Percentiles rank a stretch among this genome's conserved stretches.
These are phyloP conservation scores for Trichoderma sp. DNA, from an alignment of 2,329 filamentous ascomycete genomes.

Conservation along the genomic window DNA sequence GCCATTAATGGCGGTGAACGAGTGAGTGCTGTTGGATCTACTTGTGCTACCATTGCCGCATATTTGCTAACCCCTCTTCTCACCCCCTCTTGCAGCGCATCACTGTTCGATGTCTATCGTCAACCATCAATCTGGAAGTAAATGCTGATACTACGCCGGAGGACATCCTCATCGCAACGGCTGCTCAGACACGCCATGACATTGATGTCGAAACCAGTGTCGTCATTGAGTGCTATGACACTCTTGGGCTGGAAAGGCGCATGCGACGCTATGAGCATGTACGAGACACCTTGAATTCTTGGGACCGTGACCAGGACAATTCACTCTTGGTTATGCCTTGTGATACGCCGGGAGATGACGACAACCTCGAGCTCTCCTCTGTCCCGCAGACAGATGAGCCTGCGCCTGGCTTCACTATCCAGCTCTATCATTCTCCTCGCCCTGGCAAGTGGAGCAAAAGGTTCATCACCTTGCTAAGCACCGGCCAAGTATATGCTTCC, in stretches of 20 bases:
- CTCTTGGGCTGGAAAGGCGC: slow-evolving; percentile 75
- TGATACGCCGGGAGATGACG: slow-evolving; percentile 51
- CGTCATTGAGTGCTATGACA: slow-evolving; percentile 72
- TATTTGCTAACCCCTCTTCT: slow-evolving; percentile 12
- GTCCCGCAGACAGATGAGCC: slow-evolving; percentile 58
- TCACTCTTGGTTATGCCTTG: slow-evolving; percentile 64
- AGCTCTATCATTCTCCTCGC: slow-evolving; percentile 76
- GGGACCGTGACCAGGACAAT: slow-evolving; percentile 80
- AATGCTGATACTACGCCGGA: slow-evolving; percentile 69
- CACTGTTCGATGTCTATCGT: slow-evolving; percentile 67
- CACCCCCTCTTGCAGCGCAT: slow-evolving; percentile 52
- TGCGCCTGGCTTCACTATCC: slow-evolving; percentile 64
- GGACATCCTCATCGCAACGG: slow-evolving; percentile 69
- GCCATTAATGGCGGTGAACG: slow-evolving; percentile 78
- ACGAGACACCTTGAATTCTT: slow-evolving; percentile 86
- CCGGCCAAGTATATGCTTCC: slow-evolving; percentile 68
- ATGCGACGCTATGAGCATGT: slow-evolving; percentile 83
- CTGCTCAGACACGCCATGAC: slow-evolving; percentile 58
- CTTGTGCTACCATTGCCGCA: background rate
- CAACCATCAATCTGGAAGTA: slow-evolving; percentile 68
- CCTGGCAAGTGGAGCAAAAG: slow-evolving; percentile 88
- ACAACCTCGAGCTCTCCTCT: slow-evolving; percentile 62
- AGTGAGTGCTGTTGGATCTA: slow-evolving; percentile 44
- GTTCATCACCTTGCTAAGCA: slow-evolving; percentile 68
- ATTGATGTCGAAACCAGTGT: slow-evolving; percentile 66